Evolutionary conservation across 139 green algal species (phyloP), one percentile per base, ranked within the genome.

Genomic region (Dunaliella sp.): DNA sequence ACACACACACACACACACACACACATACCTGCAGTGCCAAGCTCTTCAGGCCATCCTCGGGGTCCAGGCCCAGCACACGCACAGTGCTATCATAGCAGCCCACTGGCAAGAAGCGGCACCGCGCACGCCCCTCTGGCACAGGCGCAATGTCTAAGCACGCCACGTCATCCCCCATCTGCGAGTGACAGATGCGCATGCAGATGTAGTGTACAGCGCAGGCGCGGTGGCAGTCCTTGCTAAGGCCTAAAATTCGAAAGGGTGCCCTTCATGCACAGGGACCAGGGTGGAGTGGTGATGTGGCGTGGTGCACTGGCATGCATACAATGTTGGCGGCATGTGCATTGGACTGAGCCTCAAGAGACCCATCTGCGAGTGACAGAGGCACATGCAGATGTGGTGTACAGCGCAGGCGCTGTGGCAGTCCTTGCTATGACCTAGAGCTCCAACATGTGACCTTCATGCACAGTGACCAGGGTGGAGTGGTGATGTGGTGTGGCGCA

Each of bases 11-110:
- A 26, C 32, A 38, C 77, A 33, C 31, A 33, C 21, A 3, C 31
- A 38, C 33, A 38, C 77, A 3, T 73, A 90, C 88, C 90, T 97
- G 93, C 34, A 95, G 73, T 22, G 89, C 88, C 74, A 97, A 73
- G 72, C 86, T 87, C 80, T 93, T 90, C 83, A 99, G 88, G 30
- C 83, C 92, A 75, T 97, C 93, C n/a, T 95, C 94, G 2, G 95
- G 94, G 84, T 98, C 95, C 31, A 99, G 91, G 73, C 86, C 92
- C n/a, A 99, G 89, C 34, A 99, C 86, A 65, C 96, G 91, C 57
- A 98, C 92, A 0, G 96, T 98, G 74, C 87, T 89, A 91, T 99
- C 97, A 82, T 94, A 97, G 38, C 86, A 92, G 74, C 95, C 96
- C 0, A 98, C 93, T 36, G 95, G 96, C 80, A 99, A 88, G 88